A percentile compares a stretch with the other conserved stretches of the same genome.
Evolutionary conservation across 176 grass and related monocot species (phyloP).

Genomic region (Tillandsia leiboldiana): DNA sequence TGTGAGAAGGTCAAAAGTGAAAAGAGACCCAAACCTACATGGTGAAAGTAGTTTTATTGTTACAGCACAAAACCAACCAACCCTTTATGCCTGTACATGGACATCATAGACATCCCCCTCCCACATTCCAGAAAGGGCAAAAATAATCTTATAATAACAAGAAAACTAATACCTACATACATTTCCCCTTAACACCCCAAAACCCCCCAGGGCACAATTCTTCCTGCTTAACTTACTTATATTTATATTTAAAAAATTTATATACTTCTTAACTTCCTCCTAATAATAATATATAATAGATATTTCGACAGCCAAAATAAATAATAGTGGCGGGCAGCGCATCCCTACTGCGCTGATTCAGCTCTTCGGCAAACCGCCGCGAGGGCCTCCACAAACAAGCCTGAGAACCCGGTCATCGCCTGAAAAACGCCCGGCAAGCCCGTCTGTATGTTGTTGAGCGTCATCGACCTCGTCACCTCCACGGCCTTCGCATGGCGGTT

Average conservation of each 20-base stretch:
- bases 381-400: slow-evolving; percentile 56
- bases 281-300: slow-evolving; percentile 17
- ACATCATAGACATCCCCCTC: slow-evolving; percentile 13
- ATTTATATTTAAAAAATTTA: slow-evolving; percentile 24
- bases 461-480: slow-evolving; percentile 84
- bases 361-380: slow-evolving; percentile 69
- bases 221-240: slow-evolving; percentile 31
- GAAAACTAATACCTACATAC: slow-evolving; percentile 30
- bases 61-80: slow-evolving; percentile 28
- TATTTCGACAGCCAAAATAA: slow-evolving; percentile 16
- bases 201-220: slow-evolving; percentile 19
- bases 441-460: slow-evolving; percentile 94
- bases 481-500: slow-evolving; percentile 65
- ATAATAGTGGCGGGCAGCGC: slow-evolving; percentile 7
- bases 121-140: slow-evolving; percentile 23
- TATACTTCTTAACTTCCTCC: slow-evolving; percentile 37
- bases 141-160: slow-evolving; percentile 60
- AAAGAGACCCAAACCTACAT: no score
- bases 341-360: slow-evolving; percentile 45
- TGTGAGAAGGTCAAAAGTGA: no score
- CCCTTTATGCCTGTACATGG: slow-evolving; percentile 30
- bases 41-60: background rate
- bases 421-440: slow-evolving; percentile 94
- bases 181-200: slow-evolving; percentile 20
- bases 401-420: slow-evolving; percentile 79